Base-by-base conservation (phyloP, 2,329 filamentous ascomycete genomes). In the Aschersonia sp. region DNA sequence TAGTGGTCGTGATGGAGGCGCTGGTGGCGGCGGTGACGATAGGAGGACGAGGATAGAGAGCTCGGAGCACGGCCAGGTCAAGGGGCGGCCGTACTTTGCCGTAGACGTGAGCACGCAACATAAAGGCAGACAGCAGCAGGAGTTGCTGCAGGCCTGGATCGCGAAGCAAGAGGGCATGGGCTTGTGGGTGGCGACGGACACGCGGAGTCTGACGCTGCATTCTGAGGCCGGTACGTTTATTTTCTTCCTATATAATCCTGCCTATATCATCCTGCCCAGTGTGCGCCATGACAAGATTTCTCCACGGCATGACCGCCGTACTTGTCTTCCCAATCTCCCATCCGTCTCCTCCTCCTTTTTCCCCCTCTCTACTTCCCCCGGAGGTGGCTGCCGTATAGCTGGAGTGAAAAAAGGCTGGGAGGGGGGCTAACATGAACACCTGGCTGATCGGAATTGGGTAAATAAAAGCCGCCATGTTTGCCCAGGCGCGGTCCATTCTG, bases 51-150 rank as follows among this genome's bases (percentile, higher is more conserved):
- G 41, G 39, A 29, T 54, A 7, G 49, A 56, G n/a, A 60, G 62
- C 30, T 52, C 52, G 6, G 56, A 59, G 2, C 83, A 82, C 58
- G 80, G 79, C 50, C 78, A 79, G 44, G 94, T 94, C 61, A 76
- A 71, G 35, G 92, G 90, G 4, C 73, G 75, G 45, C 89, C 92
- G 1, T 94, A 81, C 66, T 98, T 97, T 60, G 90, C 89, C 1
- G 64, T 98, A 10, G 92, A 97, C 61, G 76, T 95, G 22, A 94
- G 89, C 4, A 83, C 87, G 0, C 78, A 75, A 52, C 81, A 22
- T 22, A 22, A 22, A 22, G 76, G 1, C 70, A 70, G 4, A 68
- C 80, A 37, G 78, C 76, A 49, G 78, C 81, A 3, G 75, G 75
- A 42, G 81, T 81, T 1, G 75, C 77, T 49, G 68, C 68, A 37